A percentile compares a stretch with the other conserved stretches of the same genome.
Conservation (phyloP, 1,284 basidiomycete species). For the Malassezia globosa region DNA sequence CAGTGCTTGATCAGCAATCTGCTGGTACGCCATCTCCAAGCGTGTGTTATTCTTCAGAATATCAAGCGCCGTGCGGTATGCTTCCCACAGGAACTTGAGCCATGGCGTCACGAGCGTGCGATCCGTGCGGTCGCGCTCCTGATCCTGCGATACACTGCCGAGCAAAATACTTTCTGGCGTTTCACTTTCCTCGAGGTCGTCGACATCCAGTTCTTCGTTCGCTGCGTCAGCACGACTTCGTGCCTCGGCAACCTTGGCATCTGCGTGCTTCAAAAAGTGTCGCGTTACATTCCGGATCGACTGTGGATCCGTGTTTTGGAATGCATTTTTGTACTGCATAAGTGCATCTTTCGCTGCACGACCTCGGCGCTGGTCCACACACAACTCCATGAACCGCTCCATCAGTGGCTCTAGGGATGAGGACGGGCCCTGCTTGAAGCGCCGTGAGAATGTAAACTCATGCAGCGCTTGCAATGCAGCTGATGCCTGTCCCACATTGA, state of each 20-base stretch:
- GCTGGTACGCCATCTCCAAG: conserved; percentile 89
- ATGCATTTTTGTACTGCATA: conserved; percentile 61
- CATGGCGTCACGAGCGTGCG: conserved; percentile 89
- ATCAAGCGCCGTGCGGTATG: conserved; percentile 89
- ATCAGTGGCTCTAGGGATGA: conserved; percentile 88
- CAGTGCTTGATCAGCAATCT: conserved; percentile 94
- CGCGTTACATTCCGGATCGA: conserved; percentile 88
- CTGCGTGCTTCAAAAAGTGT: conserved; percentile 74
- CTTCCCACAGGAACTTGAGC: conserved; percentile 98
- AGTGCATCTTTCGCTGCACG: conserved; percentile 87
- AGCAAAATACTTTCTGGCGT: conserved; percentile 82
- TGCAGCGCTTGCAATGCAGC: conserved; percentile 78
- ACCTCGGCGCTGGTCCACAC: conserved; percentile 87
- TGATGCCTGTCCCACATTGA: conserved; percentile 76
- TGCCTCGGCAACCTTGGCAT: conserved; percentile 56
- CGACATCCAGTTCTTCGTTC: conserved; percentile 47
- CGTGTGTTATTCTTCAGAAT: conserved; percentile 93
- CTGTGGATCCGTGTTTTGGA: conserved; percentile 75
- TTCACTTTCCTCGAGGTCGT: conserved; percentile 56
- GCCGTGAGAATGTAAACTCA: conserved; percentile 84
- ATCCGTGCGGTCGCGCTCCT: conserved; percentile 89
- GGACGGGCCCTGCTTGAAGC: conserved; percentile 83
- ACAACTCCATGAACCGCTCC: conserved; percentile 77
- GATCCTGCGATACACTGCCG: conserved; percentile 76
- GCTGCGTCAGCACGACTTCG: conserved; percentile 44